Conservation (phyloP, 2,329 filamentous ascomycete genomes). For the Colletotrichum horii region DNA sequence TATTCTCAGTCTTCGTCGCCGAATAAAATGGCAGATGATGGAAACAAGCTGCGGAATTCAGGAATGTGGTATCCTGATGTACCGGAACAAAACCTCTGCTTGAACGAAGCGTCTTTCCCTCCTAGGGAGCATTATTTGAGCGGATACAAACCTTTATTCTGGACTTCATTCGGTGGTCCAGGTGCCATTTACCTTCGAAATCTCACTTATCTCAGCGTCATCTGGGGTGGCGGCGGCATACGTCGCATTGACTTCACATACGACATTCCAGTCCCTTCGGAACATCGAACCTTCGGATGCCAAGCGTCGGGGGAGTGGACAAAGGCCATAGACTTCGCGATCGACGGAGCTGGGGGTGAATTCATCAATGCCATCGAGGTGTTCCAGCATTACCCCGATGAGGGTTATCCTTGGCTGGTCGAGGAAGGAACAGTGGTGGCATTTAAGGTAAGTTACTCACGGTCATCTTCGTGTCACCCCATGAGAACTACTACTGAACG, state of each 20-base stretch:
- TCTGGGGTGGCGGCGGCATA: neutral
- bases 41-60: neutral
- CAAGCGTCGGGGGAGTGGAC: neutral
- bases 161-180: neutral
- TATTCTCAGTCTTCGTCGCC: neutral
- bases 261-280: neutral
- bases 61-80: neutral
- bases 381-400: neutral
- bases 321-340: neutral
- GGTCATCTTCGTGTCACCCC: neutral
- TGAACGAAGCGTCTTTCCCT: neutral
- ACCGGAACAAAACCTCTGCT: neutral
- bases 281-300: neutral
- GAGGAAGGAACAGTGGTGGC: neutral
- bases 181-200: neutral
- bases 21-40: neutral
- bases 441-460: neutral
- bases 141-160: neutral
- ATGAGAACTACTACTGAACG: fast-evolving
- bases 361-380: neutral
- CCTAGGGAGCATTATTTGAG: neutral
- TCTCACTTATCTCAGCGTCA: neutral
- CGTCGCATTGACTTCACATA: neutral
- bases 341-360: neutral
- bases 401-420: neutral